Conservation (phyloP, 257 asterid species). For the Solanum ossicruentum region DNA sequence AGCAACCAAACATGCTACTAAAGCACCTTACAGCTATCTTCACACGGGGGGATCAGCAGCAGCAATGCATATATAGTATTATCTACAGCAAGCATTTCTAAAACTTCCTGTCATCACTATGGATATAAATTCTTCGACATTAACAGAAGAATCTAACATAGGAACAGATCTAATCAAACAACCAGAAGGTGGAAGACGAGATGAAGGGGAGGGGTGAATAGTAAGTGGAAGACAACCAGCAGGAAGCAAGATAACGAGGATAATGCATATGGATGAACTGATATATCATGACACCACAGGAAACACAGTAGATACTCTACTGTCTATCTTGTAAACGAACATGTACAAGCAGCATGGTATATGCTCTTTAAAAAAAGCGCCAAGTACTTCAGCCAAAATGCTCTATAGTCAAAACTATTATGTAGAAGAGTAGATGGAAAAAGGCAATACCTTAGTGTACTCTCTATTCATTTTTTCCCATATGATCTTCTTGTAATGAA, state of each 20-base stretch:
- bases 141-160: neutral
- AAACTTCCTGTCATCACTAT: neutral
- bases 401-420: neutral
- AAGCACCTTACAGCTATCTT: neutral
- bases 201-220: neutral
- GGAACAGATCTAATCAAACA: neutral
- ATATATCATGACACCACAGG: neutral
- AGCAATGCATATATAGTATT: neutral
- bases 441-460: slow-evolving; percentile 17
- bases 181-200: neutral
- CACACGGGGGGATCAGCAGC: neutral
- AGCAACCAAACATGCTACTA: neutral
- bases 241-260: neutral
- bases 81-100: neutral
- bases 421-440: neutral
- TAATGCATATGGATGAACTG: neutral
- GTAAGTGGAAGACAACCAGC: neutral
- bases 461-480: slow-evolving; percentile 50
- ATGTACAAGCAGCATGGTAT: neutral
- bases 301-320: neutral
- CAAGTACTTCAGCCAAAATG: neutral
- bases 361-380: neutral
- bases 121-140: neutral
- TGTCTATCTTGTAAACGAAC: neutral
- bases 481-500: slow-evolving; percentile 27